Evolutionary conservation across 768 basidiomycete species (phyloP), one percentile per base, ranked within the genome.

Genomic region (Russula foetens): DNA sequence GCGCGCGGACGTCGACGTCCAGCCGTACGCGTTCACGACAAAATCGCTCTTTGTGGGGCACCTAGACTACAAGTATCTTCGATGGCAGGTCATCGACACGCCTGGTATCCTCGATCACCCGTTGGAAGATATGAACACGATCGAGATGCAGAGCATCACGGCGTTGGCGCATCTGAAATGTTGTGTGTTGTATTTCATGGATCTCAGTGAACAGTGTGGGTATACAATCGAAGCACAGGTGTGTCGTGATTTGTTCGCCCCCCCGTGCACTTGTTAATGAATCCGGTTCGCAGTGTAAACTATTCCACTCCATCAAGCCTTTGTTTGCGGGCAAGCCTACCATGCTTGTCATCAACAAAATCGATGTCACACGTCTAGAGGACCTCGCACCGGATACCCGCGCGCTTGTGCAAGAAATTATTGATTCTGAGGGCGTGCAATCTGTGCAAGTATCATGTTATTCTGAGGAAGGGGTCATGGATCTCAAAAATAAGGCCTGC

Each of bases 71-170:
- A 96, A 94, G 71, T 99, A 99, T 77, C 81, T 99, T 67, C 86
- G 97, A 63, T 99, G 97, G 97, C 97, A 99, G 73, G 96, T 99
- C 53, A 98, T 99, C 69, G 97, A 99, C 79, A 99, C 97, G 43
- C 97, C 97, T 2, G 97, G 97, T 60, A 88, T 99, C 60, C 81
- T 99, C 66, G 97, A 99, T 71, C 97, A 98, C 73, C 95, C 96
- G 2, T 79, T 98, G 33, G 96, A 99, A 74, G 97, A 99, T 53
- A 98, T 99, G 97, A 98, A 98, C 79, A 98, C 95, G 61, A 99
- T 99, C 68, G 97, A 99, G 77, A 99, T 98, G 96, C 97, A 99
- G 79, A 95, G 92, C 68, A 97, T 97, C 71, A 98, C 96, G 39
- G 97, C 97, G 15, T 78, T 99, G 63, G 97, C 97, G 7, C 97